Base-by-base conservation (phyloP, 2,329 filamentous ascomycete genomes). In the Epichloe gansuensis region DNA sequence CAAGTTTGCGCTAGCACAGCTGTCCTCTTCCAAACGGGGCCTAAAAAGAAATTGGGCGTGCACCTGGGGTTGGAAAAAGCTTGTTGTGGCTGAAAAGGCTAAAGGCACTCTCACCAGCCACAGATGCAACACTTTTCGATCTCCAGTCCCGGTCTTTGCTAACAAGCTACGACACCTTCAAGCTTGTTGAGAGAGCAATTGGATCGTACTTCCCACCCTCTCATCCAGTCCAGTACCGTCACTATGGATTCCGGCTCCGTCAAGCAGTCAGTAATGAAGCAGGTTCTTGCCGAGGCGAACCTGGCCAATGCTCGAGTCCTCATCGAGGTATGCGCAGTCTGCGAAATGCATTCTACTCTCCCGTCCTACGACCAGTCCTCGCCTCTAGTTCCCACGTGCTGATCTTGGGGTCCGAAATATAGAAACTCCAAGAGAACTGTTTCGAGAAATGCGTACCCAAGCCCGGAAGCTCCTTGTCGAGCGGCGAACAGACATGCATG, bases 401-500 rank as follows among this genome's bases (percentile, higher is more conserved):
- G 53, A 59, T 45, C 46, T 40, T 42, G 8, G 21, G 21, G 31
- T 43, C 25, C 31, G 3, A 3, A 45, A 41, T 39, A 12, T 54
- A 89, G 84, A 89, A 87, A 79, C 77, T 90, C 68, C 87, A 89
- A 69, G 78, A 86, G 61, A 82, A 84, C 69, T 91, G 87, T 74
- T 91, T 89, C 72, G 80, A 87, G 46, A 82, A 81, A 66, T 91
- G 87, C 68, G 72, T 90, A 15, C 75, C 84, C 48, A 82, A 84
- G 63, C 84, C 87, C 51, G 82, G 84, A 53, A 67, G 74, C 48
- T 81, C 79, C 51, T 70, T 90, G 52, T 83, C 82, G 48, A 78
- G 75, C 68, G 69, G 76, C 68, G 87, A 91, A 67, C 74, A 81
- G 63, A 74, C 77, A 23, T 91, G 87, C 72, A 76, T 87, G 63